Base-by-base conservation (phyloP, 768 basidiomycete species). In the Chalciporus chontae region DNA sequence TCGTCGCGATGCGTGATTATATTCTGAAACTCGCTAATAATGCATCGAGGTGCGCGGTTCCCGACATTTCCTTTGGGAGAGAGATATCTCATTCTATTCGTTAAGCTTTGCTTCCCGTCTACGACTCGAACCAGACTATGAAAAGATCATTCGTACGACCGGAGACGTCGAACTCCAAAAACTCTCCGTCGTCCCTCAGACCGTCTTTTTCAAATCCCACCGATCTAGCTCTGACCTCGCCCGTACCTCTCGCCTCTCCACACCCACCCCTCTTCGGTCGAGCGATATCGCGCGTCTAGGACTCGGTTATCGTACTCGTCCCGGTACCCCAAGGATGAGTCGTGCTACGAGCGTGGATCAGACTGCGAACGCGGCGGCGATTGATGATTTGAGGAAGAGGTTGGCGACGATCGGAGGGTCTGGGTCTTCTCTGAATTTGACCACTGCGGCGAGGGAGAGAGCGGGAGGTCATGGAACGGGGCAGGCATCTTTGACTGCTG, bases 1-100 rank as follows among this genome's bases (percentile, higher is more conserved):
- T 99, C 18, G 71, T 83, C n/a, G 83, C 90, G 0, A 83, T 99
- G 83, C 75, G 87, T 18, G 93, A 95, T 53, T 93, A 95, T 62
- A 84, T 91, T 39, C 66, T 88, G 44, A 94, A 92, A 62, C 75
- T 94, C 8, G 89, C 92, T 0, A 82, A 84, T 53, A 83, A 86
- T 2, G 82, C 82, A 0, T 80, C 86, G 34, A 92, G 87, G 90
- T 89, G 53, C 17, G 75, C 55, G 14, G 19, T 45, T 4, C 31
- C 8, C 14, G 2, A 9, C 3, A n/a, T 17, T 24, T 39, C 31
- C 7, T 26, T 26, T 26, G 2, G 21, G 21, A 21, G 27, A 29
- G 27, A 10, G 2, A 1, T 11, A 31, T 13, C 24, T n/a, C 18
- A 48, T 27, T 24, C 23, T 8, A 8, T 26, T 11, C 8, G n/a